phyloP scores from a whole-genome alignment of 768 basidiomycete species.

The Tylopilus felleus region DNA sequence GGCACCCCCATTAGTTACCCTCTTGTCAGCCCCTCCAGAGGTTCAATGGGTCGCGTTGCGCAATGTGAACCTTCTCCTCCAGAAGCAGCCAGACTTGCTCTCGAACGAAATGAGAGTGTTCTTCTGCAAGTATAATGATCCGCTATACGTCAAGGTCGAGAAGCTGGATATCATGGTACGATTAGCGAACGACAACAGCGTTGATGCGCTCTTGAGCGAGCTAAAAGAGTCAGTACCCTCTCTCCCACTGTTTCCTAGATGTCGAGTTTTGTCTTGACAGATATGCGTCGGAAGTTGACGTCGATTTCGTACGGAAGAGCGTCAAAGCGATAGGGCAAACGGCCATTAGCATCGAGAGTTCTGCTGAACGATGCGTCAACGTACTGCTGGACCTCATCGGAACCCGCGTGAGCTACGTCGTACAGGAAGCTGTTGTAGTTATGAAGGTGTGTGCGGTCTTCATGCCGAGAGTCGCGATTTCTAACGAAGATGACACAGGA shows the following conservation, averaged over 20 bases:
- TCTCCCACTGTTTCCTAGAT: not conserved
- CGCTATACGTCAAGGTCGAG: conserved; percentile 97
- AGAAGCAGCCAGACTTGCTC: conserved; percentile 87
- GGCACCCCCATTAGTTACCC: conserved; percentile 94
- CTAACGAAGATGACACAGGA: conserved; percentile 51
- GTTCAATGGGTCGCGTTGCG: conserved; percentile 98
- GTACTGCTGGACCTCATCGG: conserved; percentile 90
- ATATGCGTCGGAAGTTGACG: conserved; percentile 96
- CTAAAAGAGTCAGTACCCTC: conserved; percentile 78
- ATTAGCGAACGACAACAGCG: conserved; percentile 85
- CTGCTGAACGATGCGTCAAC: conserved; percentile 92
- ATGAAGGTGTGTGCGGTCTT: conserved; percentile 72
- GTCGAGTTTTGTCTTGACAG: conserved; percentile 37
- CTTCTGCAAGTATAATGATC: conserved; percentile 99
- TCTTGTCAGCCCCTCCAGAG: conserved; percentile 94
- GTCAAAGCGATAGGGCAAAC: conserved; percentile 96
- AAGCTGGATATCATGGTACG: conserved; percentile 99
- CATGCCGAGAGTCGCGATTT: not conserved
- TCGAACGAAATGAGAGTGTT: conserved; percentile 98
- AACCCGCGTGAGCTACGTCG: conserved; percentile 94
- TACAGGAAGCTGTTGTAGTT: conserved; percentile 96
- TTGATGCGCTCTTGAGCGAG: conserved; percentile 92
- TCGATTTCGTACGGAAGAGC: conserved; percentile 94
- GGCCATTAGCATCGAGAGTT: conserved; percentile 90
- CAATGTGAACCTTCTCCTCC: conserved; percentile 94